A percentile compares a stretch with the other conserved stretches of the same genome.
Conservation (phyloP, 768 basidiomycete species). For the Lentinula guzmanii region DNA sequence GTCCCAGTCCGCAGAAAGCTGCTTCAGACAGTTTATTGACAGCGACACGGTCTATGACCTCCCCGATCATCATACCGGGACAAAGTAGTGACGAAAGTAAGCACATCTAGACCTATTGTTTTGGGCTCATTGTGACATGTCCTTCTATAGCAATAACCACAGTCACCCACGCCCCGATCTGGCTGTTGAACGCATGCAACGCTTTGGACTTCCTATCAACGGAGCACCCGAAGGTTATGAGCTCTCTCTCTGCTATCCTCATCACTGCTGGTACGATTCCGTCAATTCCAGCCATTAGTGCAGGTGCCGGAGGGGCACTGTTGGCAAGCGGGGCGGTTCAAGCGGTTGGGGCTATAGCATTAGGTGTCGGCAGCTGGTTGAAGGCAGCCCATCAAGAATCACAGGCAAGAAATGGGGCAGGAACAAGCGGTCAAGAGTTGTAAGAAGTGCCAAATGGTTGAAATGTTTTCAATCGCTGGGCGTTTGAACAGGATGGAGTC, state of each 20-base stretch:
- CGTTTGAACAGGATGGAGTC: neutral
- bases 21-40: constrained; percentile 24
- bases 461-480: neutral
- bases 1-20: constrained; percentile 27
- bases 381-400: constrained; percentile 39
- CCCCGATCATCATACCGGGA: neutral
- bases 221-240: constrained; percentile 75
- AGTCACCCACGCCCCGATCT: constrained; percentile 59
- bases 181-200: constrained; percentile 72
- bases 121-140: constrained; percentile 4
- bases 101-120: constrained; percentile 9
- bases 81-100: constrained; percentile 17
- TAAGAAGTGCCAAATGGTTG: neutral
- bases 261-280: constrained; percentile 76
- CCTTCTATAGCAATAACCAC: constrained; percentile 25
- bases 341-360: constrained; percentile 73
- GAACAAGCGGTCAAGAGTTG: neutral
- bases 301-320: constrained; percentile 66
- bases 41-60: constrained; percentile 21
- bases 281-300: constrained; percentile 60
- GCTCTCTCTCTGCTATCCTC: constrained; percentile 67
- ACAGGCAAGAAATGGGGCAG: neutral
- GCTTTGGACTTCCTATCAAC: constrained; percentile 69
- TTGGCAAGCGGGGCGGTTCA: constrained; percentile 71
- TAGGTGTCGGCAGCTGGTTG: constrained; percentile 60